Percentiles rank a stretch among this genome's conserved stretches.
These are phyloP conservation scores for Ceratopteris richardii DNA, from an alignment of 75 land plant species.

Conservation along the genomic window DNA sequence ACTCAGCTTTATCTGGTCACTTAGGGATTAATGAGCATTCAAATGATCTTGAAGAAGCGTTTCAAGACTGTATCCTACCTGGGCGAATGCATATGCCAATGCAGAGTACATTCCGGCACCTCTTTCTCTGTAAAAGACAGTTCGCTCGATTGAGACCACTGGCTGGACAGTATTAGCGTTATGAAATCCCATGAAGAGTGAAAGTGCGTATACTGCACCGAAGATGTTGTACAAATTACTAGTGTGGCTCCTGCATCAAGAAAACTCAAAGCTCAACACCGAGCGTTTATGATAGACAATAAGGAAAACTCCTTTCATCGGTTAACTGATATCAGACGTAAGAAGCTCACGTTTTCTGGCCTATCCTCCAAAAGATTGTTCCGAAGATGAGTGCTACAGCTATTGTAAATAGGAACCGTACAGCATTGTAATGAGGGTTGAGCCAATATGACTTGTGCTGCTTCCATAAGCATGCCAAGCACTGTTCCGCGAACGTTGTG, in stretches of 20 bases:
- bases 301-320: no score
- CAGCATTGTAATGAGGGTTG: constrained; percentile 74
- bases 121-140: constrained; percentile 61
- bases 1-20: not conserved
- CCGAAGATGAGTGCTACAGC: constrained; percentile 51
- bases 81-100: constrained; percentile 53
- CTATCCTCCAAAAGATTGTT: constrained; percentile 61
- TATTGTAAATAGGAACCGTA: constrained; percentile 54
- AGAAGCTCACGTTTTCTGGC: constrained; percentile 35
- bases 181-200: constrained; percentile 49
- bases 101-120: constrained; percentile 70
- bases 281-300: not conserved
- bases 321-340: not conserved
- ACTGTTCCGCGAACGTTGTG: constrained; percentile 41
- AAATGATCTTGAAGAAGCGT: not conserved
- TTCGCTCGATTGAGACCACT: constrained; percentile 57
- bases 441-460: constrained; percentile 79
- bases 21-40: not conserved
- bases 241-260: constrained; percentile 21
- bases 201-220: constrained; percentile 47
- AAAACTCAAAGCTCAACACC: not conserved
- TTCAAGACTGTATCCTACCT: constrained; percentile 19
- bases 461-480: constrained; percentile 67
- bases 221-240: constrained; percentile 36
- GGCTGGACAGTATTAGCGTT: constrained; percentile 60